Evolutionary conservation across 768 basidiomycete species (phyloP).

Genomic region (Trametes meyenii): DNA sequence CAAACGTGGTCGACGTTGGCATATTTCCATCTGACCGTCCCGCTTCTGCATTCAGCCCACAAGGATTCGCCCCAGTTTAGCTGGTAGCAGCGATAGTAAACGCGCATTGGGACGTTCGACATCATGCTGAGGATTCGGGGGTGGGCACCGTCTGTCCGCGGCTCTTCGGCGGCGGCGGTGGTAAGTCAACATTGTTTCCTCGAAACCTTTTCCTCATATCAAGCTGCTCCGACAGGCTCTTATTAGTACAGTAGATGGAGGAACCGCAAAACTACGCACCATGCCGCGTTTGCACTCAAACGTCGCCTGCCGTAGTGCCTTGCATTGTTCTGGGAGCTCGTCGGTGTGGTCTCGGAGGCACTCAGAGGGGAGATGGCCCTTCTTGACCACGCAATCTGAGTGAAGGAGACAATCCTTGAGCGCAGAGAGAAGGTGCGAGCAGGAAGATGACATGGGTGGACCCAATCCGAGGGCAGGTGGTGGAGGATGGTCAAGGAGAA

Average conservation of each 20-base stretch:
- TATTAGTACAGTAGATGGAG: not conserved
- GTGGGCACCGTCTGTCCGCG: constrained; percentile 3
- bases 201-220: constrained; percentile 38
- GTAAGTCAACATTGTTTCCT: constrained; percentile 31
- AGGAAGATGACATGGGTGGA: constrained; percentile 72
- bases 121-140: not conserved
- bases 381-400: constrained; percentile 85
- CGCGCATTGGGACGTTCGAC: not conserved
- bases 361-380: constrained; percentile 79
- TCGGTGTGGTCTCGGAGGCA: constrained; percentile 76
- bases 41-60: not conserved
- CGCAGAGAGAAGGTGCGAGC: constrained; percentile 72
- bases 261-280: constrained; percentile 48
- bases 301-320: constrained; percentile 74
- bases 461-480: not conserved
- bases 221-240: constrained; percentile 17
- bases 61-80: not conserved
- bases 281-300: constrained; percentile 92
- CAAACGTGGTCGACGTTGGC: not conserved
- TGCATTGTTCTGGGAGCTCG: constrained; percentile 82
- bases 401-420: constrained; percentile 83
- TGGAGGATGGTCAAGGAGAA: constrained; percentile 10
- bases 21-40: no score
- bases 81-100: no score
- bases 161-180: constrained; percentile 14